These are phyloP conservation scores for Dichotomocladium elegans DNA, from an alignment of 371 early-diverging fungal genomes.

Conservation along the genomic window DNA sequence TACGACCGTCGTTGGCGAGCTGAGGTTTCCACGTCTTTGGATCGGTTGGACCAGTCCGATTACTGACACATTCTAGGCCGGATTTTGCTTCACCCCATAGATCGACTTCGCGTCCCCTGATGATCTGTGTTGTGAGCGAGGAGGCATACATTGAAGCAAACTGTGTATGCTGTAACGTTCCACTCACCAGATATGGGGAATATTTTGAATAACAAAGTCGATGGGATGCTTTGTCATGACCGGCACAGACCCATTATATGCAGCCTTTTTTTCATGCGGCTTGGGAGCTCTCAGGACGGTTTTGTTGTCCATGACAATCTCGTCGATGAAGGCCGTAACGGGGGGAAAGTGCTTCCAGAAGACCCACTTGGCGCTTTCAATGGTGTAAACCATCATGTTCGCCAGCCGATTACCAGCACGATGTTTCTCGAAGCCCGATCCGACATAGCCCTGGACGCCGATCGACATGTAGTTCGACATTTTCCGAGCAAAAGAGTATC, in stretches of 20 bases:
- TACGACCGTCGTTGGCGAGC: conserved; percentile 27
- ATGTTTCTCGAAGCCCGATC: conserved; percentile 58
- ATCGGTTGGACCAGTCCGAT: conserved; percentile 20
- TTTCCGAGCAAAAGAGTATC: conserved; percentile 23
- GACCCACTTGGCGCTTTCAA: conserved; percentile 58
- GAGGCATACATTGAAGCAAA: neutral
- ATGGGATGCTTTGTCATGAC: conserved; percentile 25
- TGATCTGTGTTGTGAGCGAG: conserved; percentile 22
- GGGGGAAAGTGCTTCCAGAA: conserved; percentile 51
- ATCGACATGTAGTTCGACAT: conserved; percentile 62
- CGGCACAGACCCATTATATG: conserved; percentile 2
- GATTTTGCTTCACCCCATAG: conserved; percentile 30
- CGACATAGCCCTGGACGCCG: conserved; percentile 65
- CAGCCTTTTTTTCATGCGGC: neutral
- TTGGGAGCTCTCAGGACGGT: conserved; percentile 11
- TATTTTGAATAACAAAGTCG: conserved; percentile 46
- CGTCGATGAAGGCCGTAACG: conserved; percentile 45
- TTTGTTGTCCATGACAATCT: conserved; percentile 21
- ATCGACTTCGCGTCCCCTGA: conserved; percentile 30
- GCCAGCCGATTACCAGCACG: conserved; percentile 53
- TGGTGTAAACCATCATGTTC: conserved; percentile 54
- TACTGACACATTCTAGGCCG: conserved; percentile 20
- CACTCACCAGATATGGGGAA: conserved; percentile 33
- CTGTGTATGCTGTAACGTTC: conserved; percentile 18
- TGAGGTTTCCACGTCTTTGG: conserved; percentile 22